These are phyloP conservation scores for Plectosphaerella sp. DNA, from an alignment of 2,329 filamentous ascomycete genomes.

Conservation along the genomic window DNA sequence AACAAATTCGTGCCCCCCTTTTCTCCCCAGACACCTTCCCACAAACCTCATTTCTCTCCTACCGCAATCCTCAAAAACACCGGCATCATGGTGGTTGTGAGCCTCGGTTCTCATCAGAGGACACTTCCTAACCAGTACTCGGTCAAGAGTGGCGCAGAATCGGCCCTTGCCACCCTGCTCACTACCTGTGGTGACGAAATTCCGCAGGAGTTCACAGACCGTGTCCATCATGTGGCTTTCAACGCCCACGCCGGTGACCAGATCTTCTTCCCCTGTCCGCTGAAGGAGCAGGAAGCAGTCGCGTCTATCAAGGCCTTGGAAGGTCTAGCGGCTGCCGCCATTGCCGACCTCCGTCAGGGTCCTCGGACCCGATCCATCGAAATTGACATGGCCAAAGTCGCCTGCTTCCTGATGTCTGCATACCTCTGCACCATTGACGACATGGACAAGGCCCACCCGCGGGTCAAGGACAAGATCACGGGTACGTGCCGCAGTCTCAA, in stretches of 20 bases:
- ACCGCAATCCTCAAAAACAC: neutral
- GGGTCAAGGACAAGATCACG: slow-evolving; percentile 30
- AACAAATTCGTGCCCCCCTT: neutral
- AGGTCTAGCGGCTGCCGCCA: slow-evolving; percentile 53
- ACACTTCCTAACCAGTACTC: slow-evolving; percentile 16
- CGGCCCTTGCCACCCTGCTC: slow-evolving; percentile 21
- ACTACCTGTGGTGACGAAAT: slow-evolving; percentile 21
- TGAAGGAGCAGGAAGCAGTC: slow-evolving; percentile 33
- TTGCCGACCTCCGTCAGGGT: slow-evolving; percentile 45
- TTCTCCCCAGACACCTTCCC: neutral
- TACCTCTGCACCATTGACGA: slow-evolving; percentile 53
- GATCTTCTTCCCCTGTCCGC: slow-evolving; percentile 32
- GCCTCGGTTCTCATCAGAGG: slow-evolving; percentile 7
- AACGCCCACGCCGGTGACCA: slow-evolving; percentile 21
- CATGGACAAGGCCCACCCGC: slow-evolving; percentile 40
- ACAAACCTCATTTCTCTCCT: neutral
- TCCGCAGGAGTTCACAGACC: slow-evolving; percentile 22
- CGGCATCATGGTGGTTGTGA: slow-evolving; percentile 7
- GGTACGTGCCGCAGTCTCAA: slow-evolving; percentile 22
- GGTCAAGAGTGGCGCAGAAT: slow-evolving; percentile 23
- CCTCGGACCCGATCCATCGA: slow-evolving; percentile 26
- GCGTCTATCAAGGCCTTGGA: slow-evolving; percentile 55
- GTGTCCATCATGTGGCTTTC: slow-evolving; percentile 23
- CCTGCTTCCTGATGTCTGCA: slow-evolving; percentile 53
- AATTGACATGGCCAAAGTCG: slow-evolving; percentile 48